These are phyloP conservation scores for Magnusiomyces ingens DNA, from an alignment of 1,139 yeast species.

Conservation along the genomic window DNA sequence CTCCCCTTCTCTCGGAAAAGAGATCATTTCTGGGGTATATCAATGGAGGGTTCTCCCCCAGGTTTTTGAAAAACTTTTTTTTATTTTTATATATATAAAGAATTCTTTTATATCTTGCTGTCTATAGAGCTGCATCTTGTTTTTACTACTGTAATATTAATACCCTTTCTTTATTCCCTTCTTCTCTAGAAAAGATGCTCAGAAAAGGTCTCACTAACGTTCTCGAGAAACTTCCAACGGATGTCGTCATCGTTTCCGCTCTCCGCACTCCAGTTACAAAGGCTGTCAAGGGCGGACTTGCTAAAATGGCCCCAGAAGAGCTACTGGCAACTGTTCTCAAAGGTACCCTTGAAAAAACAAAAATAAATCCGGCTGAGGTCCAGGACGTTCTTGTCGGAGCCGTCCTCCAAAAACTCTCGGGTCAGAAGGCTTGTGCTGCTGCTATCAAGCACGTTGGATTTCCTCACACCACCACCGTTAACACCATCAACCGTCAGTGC, in stretches of 20 bases:
- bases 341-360: slow-evolving; percentile 31
- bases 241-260: slow-evolving; percentile 37
- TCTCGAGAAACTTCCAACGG: slow-evolving; percentile 30
- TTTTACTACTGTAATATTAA: neutral
- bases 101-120: too few species aligned
- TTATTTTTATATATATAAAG: too few species aligned
- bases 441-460: slow-evolving; percentile 36
- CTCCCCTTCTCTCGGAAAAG: too few species aligned
- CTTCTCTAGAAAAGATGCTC: neutral
- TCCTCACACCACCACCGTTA: slow-evolving; percentile 37
- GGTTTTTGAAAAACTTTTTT: too few species aligned
- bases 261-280: slow-evolving; percentile 37
- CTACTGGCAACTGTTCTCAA: slow-evolving; percentile 32
- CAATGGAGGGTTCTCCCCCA: too few species aligned
- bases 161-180: neutral
- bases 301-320: slow-evolving; percentile 37
- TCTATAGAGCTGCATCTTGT: too few species aligned
- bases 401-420: slow-evolving; percentile 34
- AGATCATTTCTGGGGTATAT: too few species aligned
- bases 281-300: slow-evolving; percentile 37
- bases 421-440: slow-evolving; percentile 33
- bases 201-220: slow-evolving; percentile 7
- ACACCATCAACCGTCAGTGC: slow-evolving; percentile 40
- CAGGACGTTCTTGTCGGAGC: slow-evolving; percentile 35
- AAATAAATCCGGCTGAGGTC: slow-evolving; percentile 29